phyloP scores from a whole-genome alignment of 768 basidiomycete genomes.

The Porpolomopsis calyptriformis region DNA sequence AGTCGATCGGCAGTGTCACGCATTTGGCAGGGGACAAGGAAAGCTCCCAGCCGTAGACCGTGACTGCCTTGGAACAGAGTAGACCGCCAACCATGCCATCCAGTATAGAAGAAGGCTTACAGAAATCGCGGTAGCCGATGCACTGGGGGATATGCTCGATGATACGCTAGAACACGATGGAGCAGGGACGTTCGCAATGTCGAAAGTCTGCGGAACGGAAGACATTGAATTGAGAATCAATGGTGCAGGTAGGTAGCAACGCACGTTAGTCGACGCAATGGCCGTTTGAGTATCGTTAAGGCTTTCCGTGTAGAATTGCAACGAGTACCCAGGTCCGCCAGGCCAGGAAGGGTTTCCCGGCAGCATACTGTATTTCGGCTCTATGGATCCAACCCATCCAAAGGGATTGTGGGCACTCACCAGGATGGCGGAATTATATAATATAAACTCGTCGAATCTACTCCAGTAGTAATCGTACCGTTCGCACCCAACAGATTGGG shows the following conservation, averaged over 20 bases:
- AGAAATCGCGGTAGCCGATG: neutral
- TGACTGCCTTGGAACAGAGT: too few relatives aligned
- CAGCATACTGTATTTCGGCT: neutral
- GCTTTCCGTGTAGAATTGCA: neutral
- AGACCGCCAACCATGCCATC: neutral
- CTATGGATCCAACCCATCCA: neutral
- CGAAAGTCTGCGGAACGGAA: neutral
- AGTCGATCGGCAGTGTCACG: too few relatives aligned
- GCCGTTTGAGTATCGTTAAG: neutral
- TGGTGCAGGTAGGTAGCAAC: neutral
- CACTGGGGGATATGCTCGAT: neutral
- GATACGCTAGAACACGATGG: neutral
- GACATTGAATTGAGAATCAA: neutral
- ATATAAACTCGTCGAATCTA: neutral
- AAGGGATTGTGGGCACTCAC: neutral
- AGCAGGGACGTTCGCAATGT: neutral
- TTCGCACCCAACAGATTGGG: neutral
- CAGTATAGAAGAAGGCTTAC: neutral
- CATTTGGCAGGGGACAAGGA: too few relatives aligned
- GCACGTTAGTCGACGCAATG: neutral
- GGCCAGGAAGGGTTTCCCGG: neutral
- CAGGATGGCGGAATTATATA: neutral
- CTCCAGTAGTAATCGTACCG: neutral
- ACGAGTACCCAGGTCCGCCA: neutral
- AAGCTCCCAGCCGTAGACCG: too few relatives aligned